Base-by-base conservation (phyloP, 1,139 yeast species). In the Debaryomycetaceae sp. region DNA sequence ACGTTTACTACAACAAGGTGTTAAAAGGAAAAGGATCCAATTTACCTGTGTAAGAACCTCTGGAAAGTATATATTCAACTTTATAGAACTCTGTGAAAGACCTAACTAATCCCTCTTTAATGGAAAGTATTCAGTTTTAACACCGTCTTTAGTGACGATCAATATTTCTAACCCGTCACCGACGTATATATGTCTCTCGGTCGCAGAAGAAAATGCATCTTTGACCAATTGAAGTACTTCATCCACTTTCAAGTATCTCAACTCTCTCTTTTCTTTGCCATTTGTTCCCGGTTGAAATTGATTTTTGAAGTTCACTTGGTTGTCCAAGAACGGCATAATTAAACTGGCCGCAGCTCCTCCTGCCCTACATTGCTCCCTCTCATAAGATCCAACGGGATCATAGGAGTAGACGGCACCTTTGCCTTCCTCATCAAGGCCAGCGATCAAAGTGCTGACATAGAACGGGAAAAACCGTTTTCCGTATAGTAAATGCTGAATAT, bases 371-470 rank as follows among this genome's bases (percentile, higher is more conserved):
- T 90, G 96, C 65, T 91, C 97, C 59, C 97, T 82, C 70, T 95
- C 99, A 63, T 93, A 95, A 1, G 97, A 88, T 5, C 99, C 99
- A 46, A 93, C 97, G 1, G 99, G 99, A 63, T 93, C 99, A 63
- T 89, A 93, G 6, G 98, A 90, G 65, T 87, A 93, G 36, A 93
- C 89, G 2, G 97, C 93, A 41, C 99, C 99, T 57, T 83, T 84
- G 13, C 98, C 98, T 53, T 90, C 89, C 47, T 87, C 96, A 60
- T 91, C 98, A 52, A 93, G 75, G 8, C 99, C 99, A 2, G 97
- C 97, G 59, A 93, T 77, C 58, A 95, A 84, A 3, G 99, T 93
- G 62, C 90, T 90, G 36, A 90, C 97, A 63, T 95, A 93, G 74
- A 88, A 95, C 30, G 99, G 99, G 81, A 93, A 95, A 59, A 95